Evolutionary conservation across 169 alveolate genomes (phyloP).

Genomic region (Plasmodium chabaudi): DNA sequence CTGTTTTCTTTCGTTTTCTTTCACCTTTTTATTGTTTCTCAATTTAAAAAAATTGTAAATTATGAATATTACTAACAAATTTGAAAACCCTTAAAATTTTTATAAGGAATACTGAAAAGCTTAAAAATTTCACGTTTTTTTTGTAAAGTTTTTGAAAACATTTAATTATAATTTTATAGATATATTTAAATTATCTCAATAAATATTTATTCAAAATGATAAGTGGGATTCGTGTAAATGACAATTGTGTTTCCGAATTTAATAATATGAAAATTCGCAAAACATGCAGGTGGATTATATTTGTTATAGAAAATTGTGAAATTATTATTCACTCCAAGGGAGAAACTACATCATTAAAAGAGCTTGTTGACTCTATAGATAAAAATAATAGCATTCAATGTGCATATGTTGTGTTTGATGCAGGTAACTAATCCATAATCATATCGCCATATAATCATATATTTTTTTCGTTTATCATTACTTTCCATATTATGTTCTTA

Average conservation of each 20-base stretch:
- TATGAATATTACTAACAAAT: slow-evolving; percentile 5
- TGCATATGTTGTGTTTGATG: slow-evolving; percentile 86
- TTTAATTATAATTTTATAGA: background rate
- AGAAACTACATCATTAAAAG: slow-evolving; percentile 27
- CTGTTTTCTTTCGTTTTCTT: background rate
- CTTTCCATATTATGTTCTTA: no score
- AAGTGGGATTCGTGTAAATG: slow-evolving; percentile 86
- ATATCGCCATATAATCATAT: background rate
- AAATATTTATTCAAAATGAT: slow-evolving; percentile 78
- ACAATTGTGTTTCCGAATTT: slow-evolving; percentile 81
- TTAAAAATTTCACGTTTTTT: background rate
- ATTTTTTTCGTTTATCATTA: background rate
- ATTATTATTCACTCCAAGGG: slow-evolving; percentile 74
- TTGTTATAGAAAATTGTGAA: slow-evolving; percentile 78
- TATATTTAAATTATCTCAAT: background rate
- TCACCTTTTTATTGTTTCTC: background rate
- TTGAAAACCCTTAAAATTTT: background rate
- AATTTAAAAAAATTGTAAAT: slow-evolving; percentile 17
- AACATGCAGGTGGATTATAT: slow-evolving; percentile 81
- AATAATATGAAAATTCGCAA: slow-evolving; percentile 83
- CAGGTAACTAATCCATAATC: slow-evolving; percentile 56
- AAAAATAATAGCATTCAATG: slow-evolving; percentile 78
- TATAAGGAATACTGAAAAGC: background rate
- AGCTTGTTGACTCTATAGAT: slow-evolving; percentile 61
- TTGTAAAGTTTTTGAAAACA: slow-evolving; percentile 9